Base-by-base conservation (phyloP, 768 basidiomycete species). In the Boletus reticuloceps region DNA sequence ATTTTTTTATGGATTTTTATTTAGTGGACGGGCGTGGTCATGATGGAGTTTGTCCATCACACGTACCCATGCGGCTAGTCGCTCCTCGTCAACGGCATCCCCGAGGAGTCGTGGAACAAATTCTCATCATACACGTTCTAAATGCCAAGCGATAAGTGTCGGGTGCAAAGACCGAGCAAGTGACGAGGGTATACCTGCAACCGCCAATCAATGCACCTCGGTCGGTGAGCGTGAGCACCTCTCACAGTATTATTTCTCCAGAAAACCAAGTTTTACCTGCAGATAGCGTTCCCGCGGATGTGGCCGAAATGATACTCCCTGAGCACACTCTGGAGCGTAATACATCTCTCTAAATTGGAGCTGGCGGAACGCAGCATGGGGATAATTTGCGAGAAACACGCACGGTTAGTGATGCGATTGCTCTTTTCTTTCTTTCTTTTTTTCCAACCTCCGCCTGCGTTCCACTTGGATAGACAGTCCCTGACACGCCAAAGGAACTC, bases 201-300 rank as follows among this genome's bases (percentile, higher is more conserved):
- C 13, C n/a, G 25, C 49, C 47, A 50, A 53, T 56, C 57, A 38
- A 42, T 17, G 49, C 36, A 50, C 51, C 54, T 55, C 47, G 55
- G 31, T 57, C 20, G 14, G n/a, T n/a, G 38, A 29, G 41, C 27
- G 54, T 40, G 32, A 39, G 19, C 7, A 14, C n/a, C 34, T 27
- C 39, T 29, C 37, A 59, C 46, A 56, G 44, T 56, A 56, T 22
- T 47, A 55, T 31, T 34, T 37, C 41, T 25, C 45, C 41, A 37
- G 5, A 38, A 49, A 49, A 45, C 16, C 25, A 25, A 25, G 4
- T 46, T 54, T 54, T 58, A 57, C 56, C 45, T 50, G 50, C 42
- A 47, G 32, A 61, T 55, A 47, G 53, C 34, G 50, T 62, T 57
- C 47, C 67, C 62, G 62, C 67, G 67, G 62, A 58, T 54, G 40